phyloP scores from a whole-genome alignment of 495 filamentous ascomycete species.

The Aspergillus avenaceus region DNA sequence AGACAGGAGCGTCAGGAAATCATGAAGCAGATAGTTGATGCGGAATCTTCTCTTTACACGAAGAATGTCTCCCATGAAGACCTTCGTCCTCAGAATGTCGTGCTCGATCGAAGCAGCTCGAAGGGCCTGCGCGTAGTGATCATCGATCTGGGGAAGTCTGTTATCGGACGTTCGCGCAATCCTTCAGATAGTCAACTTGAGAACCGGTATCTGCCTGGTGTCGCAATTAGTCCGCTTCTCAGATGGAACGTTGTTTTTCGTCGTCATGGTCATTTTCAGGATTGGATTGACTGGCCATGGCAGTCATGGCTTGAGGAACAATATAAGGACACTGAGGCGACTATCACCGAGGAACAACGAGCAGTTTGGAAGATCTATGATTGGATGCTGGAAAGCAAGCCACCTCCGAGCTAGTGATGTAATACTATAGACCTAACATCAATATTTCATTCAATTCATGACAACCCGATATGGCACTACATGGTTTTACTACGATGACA shows the following conservation, averaged over 20 bases:
- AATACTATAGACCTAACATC: no score
- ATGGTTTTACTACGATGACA: no score
- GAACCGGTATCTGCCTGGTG: not conserved
- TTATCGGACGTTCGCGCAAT: constrained; percentile 7
- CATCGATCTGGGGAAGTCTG: constrained; percentile 15
- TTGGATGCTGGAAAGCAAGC: constrained; percentile 5
- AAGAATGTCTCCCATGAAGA: constrained; percentile 18
- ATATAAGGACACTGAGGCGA: not conserved
- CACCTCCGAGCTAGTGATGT: not conserved
- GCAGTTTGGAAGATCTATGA: not conserved
- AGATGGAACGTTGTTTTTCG: not conserved
- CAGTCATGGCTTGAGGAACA: constrained; percentile 2
- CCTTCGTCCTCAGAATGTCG: constrained; percentile 19
- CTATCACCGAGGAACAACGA: constrained; percentile 1
- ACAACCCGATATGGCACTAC: no score
- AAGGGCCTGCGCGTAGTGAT: constrained; percentile 9
- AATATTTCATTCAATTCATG: no score
- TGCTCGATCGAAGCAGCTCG: constrained; percentile 7
- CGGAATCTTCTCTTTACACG: constrained; percentile 16
- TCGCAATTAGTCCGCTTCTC: constrained; percentile 1
- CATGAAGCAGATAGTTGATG: constrained; percentile 19
- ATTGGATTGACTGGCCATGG: constrained; percentile 6
- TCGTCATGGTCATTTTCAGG: not conserved
- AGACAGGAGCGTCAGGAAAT: constrained; percentile 13
- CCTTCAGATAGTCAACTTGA: constrained; percentile 6